phyloP scores from a whole-genome alignment of 352 stramenopile species.

The Blastocystis sp. region DNA sequence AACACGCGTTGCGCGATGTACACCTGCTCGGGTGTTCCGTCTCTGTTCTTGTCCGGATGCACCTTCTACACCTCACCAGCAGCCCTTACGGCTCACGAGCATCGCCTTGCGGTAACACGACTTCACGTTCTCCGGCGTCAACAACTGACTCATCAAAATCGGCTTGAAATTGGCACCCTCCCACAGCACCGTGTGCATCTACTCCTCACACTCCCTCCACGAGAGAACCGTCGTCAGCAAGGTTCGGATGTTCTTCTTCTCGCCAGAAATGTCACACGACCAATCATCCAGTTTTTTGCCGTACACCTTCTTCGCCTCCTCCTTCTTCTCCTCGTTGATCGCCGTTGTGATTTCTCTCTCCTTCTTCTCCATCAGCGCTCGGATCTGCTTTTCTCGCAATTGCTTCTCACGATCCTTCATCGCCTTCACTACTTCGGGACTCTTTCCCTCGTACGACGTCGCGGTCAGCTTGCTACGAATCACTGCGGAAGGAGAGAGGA shows the following conservation, averaged over 20 bases:
- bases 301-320: constrained; percentile 44
- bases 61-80: constrained; percentile 70
- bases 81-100: constrained; percentile 69
- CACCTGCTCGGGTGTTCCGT: constrained; percentile 75
- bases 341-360: constrained; percentile 9
- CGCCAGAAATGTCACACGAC: constrained; percentile 22
- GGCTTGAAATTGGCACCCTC: constrained; percentile 76
- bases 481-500: neutral
- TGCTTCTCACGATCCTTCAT: constrained; percentile 64
- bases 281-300: constrained; percentile 31
- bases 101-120: constrained; percentile 76
- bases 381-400: constrained; percentile 52
- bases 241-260: constrained; percentile 66
- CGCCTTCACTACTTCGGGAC: constrained; percentile 26
- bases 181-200: constrained; percentile 79
- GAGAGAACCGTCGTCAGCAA: constrained; percentile 27
- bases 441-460: constrained; percentile 63
- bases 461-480: constrained; percentile 59
- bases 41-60: constrained; percentile 77
- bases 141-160: constrained; percentile 76
- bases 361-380: constrained; percentile 64
- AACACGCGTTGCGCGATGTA: constrained; percentile 80
- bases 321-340: constrained; percentile 48
- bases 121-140: constrained; percentile 77
- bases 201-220: constrained; percentile 51